Evolutionary conservation across 148 eudicot species (phyloP), one percentile per base, ranked within the genome.

Genomic region (Gaultheria prostrata): DNA sequence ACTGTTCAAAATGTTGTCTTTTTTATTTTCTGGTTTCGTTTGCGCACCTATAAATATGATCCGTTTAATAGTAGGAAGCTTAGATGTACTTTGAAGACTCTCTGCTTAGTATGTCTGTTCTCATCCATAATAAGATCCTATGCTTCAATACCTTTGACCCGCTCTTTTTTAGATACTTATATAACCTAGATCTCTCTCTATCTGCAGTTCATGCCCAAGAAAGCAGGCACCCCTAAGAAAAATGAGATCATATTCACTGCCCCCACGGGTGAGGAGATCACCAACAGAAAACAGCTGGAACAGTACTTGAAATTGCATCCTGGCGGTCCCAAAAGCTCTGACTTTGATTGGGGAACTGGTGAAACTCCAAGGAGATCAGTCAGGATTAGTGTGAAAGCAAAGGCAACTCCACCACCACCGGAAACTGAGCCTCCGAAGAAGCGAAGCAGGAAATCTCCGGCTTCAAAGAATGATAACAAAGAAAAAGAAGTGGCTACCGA

Each of bases 251-350:
- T 93, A 14, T 95, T 95, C 82, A 92, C 92, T 59, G 87, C 98
- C 63, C 98, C 98, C 67, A 93, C 98, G 33, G 98, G 98, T 1
- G 98, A 95, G 83, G 95, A 94, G 92, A 92, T 95, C 85, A 88
- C 86, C 84, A 91, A 59, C 87, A 90, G 85, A 82, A 93, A 87
- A 83, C 94, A 94, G 84, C 81, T 95, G 88, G 94, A 93, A n/a
- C 94, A 91, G 76, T 95, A 93, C 91, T 91, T 95, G 88, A 95
- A 94, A 89, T 89, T 95, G 53, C 90, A 95, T 74, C 93, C 98
- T 59, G 96, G 94, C 12, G 92, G 96, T 49, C 98, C 98, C 9
- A 76, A 90, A 50, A 53, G 85, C 50, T 88, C 94, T 0, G 98
- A 95, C 74, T 95, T 95, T 87, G 98, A 92, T 80, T 95, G 98